Base-by-base conservation (phyloP, 352 stramenopile species). In the Pythium graminicola region DNA sequence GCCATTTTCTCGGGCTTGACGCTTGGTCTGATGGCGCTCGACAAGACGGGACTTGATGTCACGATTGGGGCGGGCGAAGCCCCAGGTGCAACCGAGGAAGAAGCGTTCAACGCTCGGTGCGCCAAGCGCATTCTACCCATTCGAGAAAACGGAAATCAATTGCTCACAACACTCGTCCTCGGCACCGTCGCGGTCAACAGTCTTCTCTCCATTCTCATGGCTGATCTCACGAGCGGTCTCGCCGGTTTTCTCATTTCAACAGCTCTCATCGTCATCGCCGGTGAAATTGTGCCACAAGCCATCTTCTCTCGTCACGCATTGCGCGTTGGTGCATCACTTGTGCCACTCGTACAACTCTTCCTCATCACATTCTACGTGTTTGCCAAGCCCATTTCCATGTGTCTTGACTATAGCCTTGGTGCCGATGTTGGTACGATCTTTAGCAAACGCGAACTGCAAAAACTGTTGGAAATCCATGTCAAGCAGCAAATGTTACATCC, bases 11-110 rank as follows among this genome's bases (percentile, higher is more conserved):
- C 77, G 7, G 96, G 96, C 0, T 72, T 99, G 17, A 98, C 95
- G 1, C 79, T 99, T 16, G 96, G 96, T 4, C 74, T 99, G 48
- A 96, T 99, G 81, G 95, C 93, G 16, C 78, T 99, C 7, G 96
- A 99, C 70, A 92, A 96, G 50, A 98, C 95, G 20, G 95, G 92
- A 4, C 76, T 99, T 20, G 88, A 99, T 71, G 99, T 99, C 49
- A 91, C 99, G 49, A 90, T 97, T 58, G 77, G 79, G 4, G 74
- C 75, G 4, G 91, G 93, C n/a, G 86, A 91, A 41, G 82, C 97
- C 0, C 65, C 71, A 10, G 64, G 60, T 33, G 72, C 81, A 41
- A 89, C 79, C 0, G 48, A 65, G 38, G 72, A 76, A 36, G 83
- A 96, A 60, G 70, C 72, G 9, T 52, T 65, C 17, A 78, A 88